Base-by-base conservation (phyloP, 2,329 filamentous ascomycete genomes). In the Hypomyces rosellus region DNA sequence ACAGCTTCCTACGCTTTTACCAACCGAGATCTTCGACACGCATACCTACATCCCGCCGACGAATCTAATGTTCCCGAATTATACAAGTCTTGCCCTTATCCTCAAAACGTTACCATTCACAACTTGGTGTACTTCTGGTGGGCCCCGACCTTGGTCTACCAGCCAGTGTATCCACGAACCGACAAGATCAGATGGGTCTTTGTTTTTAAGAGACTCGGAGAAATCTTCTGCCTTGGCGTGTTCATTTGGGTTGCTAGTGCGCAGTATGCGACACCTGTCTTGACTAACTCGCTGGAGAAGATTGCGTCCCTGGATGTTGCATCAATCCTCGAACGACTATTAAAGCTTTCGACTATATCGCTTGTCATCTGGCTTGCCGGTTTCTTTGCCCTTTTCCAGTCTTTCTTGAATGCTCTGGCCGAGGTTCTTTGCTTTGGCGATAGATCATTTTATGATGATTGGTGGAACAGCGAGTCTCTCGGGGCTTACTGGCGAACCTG, bases 111-210 rank as follows among this genome's bases (percentile, higher is more conserved):
- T 67, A 95, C 90, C 3, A 77, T 96, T 58, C 71, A 77, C 46
- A 99, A 97, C 65, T 74, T 99, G 22, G 82, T 81, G 51, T 99
- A 97, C 71, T 99, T 99, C 68, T 97, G 93, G 92, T 92, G 91
- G 84, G 93, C 92, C 0, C 93, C 93, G 0, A 99, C 93, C 0
- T 77, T 99, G 47, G 86, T 97, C 41, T 99, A 99, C 67, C 93
- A 99, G 72, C 93, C 93, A 1, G 89, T 93, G 13, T 99, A 99
- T 66, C 93, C 93, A 16, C 86, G 91, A 40, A 90, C 88, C 5
- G 74, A 82, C 8, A 80, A 78, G 50, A 88, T 96, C 59, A 81
- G 93, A 55, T 96, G 91, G 90, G 66, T 80, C 4, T 99, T 96
- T 64, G 89, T 97, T 37, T 72, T 80, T 51, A 96, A 96, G 71